Conservation (phyloP, 208 protist genomes). For the Porcisia deanei region DNA sequence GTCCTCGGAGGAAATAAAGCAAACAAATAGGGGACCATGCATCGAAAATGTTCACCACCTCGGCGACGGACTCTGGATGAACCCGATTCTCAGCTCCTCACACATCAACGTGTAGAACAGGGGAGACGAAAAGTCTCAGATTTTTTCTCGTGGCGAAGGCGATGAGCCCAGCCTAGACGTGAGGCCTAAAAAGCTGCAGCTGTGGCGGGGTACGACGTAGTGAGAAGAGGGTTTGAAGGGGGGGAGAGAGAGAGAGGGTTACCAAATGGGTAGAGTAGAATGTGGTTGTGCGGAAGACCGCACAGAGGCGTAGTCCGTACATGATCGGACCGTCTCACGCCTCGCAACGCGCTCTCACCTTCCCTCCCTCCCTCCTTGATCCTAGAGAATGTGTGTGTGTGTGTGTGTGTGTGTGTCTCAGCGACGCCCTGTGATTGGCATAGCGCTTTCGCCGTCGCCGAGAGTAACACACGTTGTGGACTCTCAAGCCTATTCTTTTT, state of each 20-base stretch:
- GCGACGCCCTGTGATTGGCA: neutral
- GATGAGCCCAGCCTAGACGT: neutral
- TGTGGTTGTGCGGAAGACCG: neutral
- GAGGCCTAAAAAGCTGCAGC: neutral
- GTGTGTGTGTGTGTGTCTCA: too few species aligned
- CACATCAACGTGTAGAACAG: slow-evolving; percentile 65
- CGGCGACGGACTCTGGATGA: slow-evolving; percentile 97
- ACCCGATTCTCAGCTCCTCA: slow-evolving; percentile 81
- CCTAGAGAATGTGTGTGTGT: too few species aligned
- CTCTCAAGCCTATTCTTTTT: neutral
- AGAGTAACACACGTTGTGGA: neutral
- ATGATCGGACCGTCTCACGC: neutral
- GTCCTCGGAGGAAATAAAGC: slow-evolving; percentile 92
- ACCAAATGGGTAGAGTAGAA: neutral
- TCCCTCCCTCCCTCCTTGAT: neutral
- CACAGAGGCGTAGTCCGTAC: neutral
- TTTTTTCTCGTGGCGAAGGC: neutral
- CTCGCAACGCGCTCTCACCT: neutral
- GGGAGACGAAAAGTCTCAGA: neutral
- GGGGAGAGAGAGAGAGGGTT: neutral
- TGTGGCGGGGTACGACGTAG: neutral
- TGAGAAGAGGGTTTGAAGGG: neutral
- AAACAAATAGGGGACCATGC: slow-evolving; percentile 92
- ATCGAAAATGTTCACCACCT: slow-evolving; percentile 97
- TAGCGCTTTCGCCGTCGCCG: neutral